Percentiles rank a stretch among this genome's conserved stretches.
phyloP scores from a whole-genome alignment of 345 rosid species.

The Microcos paniculata region DNA sequence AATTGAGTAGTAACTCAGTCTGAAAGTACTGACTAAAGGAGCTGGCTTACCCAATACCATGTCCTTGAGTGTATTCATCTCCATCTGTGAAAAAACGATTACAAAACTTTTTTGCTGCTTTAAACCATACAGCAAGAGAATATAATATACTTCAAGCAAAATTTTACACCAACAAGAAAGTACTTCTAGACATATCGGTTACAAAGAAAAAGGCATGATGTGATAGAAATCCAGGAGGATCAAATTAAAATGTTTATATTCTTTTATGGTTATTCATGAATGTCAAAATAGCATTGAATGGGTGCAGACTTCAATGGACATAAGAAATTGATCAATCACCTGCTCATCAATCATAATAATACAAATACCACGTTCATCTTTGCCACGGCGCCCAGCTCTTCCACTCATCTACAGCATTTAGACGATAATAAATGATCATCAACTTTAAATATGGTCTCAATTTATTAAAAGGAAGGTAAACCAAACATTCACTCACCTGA shows the following conservation, averaged over 20 bases:
- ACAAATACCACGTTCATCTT: constrained; percentile 95
- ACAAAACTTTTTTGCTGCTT: constrained; percentile 11
- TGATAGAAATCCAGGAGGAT: background rate
- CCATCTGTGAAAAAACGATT: constrained; percentile 58
- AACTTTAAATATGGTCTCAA: background rate
- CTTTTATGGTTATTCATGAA: background rate
- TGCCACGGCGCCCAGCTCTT: constrained; percentile 99
- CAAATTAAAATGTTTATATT: background rate
- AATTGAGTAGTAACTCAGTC: constrained; percentile 96
- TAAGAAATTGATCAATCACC: constrained; percentile 35
- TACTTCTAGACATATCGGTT: constrained; percentile 1
- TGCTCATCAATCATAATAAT: constrained; percentile 95
- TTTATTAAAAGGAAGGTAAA: constrained; percentile 1
- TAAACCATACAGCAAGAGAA: constrained; percentile 12
- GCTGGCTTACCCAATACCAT: constrained; percentile 99
- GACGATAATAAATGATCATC: constrained; percentile 7
- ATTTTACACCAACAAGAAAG: background rate
- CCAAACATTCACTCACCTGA: constrained; percentile 61
- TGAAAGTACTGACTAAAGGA: constrained; percentile 95
- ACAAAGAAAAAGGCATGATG: background rate
- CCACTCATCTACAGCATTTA: constrained; percentile 85
- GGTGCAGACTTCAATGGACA: background rate
- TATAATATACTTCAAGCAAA: background rate
- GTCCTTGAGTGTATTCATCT: constrained; percentile 83
- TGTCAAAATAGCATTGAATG: background rate